These are phyloP conservation scores for Hirschfeldia incana DNA, from an alignment of 345 rosid genomes.

Conservation along the genomic window DNA sequence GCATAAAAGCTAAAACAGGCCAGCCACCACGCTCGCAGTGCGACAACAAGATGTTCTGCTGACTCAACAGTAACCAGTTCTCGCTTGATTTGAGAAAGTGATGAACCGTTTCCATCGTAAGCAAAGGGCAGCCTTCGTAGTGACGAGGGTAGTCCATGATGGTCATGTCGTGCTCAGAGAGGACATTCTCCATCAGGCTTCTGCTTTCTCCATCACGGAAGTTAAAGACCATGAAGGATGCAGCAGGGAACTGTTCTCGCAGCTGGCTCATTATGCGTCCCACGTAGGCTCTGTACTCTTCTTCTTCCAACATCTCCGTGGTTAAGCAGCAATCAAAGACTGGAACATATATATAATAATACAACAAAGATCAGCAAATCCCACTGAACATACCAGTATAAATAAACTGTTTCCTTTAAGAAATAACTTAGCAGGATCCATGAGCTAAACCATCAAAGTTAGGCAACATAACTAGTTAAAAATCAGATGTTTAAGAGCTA, in stretches of 20 bases:
- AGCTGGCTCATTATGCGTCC: slow-evolving; percentile 61
- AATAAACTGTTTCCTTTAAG: not conserved
- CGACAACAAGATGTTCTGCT: slow-evolving; percentile 63
- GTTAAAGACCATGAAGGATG: slow-evolving; percentile 79
- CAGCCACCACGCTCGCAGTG: slow-evolving; percentile 75
- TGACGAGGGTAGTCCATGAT: slow-evolving; percentile 82
- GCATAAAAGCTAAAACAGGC: slow-evolving; percentile 84
- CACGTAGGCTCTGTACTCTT: slow-evolving; percentile 53
- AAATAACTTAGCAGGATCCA: not conserved
- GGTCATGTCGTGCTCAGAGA: slow-evolving; percentile 71
- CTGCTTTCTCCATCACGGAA: slow-evolving; percentile 59
- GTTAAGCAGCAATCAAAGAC: slow-evolving; percentile 75
- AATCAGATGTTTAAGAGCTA: not conserved
- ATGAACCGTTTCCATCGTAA: slow-evolving; percentile 64
- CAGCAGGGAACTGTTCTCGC: slow-evolving; percentile 53
- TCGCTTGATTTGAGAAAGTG: slow-evolving; percentile 73
- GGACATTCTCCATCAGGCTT: slow-evolving; percentile 53
- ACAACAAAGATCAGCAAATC: slow-evolving; percentile 30
- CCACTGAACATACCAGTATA: not conserved
- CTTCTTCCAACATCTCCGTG: slow-evolving; percentile 51
- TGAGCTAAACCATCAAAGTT: slow-evolving; percentile 1
- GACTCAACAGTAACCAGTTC: slow-evolving; percentile 66
- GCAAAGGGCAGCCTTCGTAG: slow-evolving; percentile 75
- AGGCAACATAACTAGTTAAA: too few relatives aligned
- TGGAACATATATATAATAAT: slow-evolving; percentile 14